Percentiles rank a stretch among this genome's conserved stretches.
Evolutionary conservation across 83 land plant genomes (phyloP).

Genomic region (Larix sibirica): DNA sequence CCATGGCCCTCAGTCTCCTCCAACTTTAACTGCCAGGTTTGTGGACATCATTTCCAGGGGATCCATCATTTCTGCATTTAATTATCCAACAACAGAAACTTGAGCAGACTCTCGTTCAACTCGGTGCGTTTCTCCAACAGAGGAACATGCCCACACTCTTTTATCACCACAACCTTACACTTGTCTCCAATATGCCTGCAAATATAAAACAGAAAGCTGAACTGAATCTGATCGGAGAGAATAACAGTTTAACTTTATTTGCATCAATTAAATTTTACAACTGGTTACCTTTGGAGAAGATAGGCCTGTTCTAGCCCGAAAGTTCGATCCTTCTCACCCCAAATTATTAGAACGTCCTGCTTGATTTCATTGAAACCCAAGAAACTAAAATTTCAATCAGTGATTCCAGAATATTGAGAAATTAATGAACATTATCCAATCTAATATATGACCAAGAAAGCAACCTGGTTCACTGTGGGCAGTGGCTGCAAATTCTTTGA

Average conservation of each 20-base stretch:
- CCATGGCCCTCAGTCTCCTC: too few species aligned
- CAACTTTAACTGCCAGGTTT: too few species aligned
- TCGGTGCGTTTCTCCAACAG: background rate
- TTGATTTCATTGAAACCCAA: background rate
- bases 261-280: too few species aligned
- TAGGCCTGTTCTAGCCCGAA: background rate
- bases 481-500: background rate
- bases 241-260: too few species aligned
- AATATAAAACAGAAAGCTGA: too few species aligned
- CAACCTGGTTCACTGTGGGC: background rate
- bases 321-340: background rate
- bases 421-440: too few species aligned
- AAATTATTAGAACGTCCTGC: background rate
- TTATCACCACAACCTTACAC: conserved; percentile 7
- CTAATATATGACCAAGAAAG: too few species aligned
- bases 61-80: too few species aligned
- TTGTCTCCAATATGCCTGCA: conserved; percentile 16
- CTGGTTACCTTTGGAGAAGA: conserved; percentile 3
- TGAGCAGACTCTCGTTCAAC: background rate
- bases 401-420: too few species aligned
- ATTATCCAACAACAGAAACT: background rate
- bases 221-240: too few species aligned
- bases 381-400: too few species aligned
- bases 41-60: too few species aligned
- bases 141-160: conserved; percentile 11